These are phyloP conservation scores for Hygrophorus russula DNA, from an alignment of 768 basidiomycete genomes.

Conservation along the genomic window DNA sequence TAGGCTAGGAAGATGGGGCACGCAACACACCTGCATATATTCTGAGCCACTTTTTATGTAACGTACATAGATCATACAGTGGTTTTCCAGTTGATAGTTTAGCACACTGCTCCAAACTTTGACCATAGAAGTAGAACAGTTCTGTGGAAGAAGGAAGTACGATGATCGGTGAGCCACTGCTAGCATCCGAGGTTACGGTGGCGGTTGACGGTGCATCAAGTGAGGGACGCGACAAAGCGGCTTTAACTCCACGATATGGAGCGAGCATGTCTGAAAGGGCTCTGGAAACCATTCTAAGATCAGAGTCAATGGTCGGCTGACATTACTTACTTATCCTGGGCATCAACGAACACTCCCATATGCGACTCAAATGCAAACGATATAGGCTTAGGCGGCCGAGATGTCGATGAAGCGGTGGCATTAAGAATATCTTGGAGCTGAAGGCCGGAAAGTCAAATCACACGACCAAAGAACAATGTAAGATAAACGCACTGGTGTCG, in stretches of 20 bases:
- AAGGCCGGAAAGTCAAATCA: background rate
- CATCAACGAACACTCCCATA: conserved; percentile 88
- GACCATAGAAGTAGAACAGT: conserved; percentile 93
- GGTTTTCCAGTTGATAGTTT: conserved; percentile 80
- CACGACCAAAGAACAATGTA: background rate
- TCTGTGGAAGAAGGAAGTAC: conserved; percentile 93
- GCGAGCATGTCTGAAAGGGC: conserved; percentile 86
- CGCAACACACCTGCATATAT: conserved; percentile 71
- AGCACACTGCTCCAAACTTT: conserved; percentile 89
- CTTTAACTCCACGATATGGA: conserved; percentile 50
- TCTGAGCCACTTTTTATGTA: conserved; percentile 91
- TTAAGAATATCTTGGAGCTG: conserved; percentile 61
- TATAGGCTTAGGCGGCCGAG: conserved; percentile 55
- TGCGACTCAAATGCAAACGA: conserved; percentile 89
- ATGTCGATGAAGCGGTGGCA: conserved; percentile 34
- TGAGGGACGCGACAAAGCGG: conserved; percentile 47
- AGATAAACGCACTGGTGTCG: conserved; percentile 42
- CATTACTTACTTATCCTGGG: conserved; percentile 75
- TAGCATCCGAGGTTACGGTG: conserved; percentile 28
- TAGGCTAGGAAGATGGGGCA: conserved; percentile 3
- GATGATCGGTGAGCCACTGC: conserved; percentile 37
- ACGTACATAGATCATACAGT: conserved; percentile 64
- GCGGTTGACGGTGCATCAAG: conserved; percentile 41
- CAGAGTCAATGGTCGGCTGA: background rate
- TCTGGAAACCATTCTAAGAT: conserved; percentile 26